A percentile compares a stretch with the other conserved stretches of the same genome.
phyloP scores from a whole-genome alignment of 148 eudicot species.

The Gaultheria prostrata region DNA sequence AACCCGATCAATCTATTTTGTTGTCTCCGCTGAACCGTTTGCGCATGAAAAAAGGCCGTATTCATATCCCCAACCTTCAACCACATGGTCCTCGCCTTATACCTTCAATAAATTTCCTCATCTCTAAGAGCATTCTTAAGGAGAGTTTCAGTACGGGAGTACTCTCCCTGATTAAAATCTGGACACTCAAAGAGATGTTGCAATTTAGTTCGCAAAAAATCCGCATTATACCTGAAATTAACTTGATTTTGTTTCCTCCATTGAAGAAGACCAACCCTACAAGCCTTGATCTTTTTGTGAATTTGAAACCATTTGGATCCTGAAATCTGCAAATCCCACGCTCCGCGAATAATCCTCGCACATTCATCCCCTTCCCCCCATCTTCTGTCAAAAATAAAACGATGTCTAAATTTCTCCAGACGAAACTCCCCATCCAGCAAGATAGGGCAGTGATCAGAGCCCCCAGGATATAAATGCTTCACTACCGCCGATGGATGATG shows the following conservation, averaged over 20 bases:
- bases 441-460: background rate
- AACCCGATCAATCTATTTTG: background rate
- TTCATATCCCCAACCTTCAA: background rate
- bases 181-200: background rate
- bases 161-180: background rate
- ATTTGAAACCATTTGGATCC: background rate
- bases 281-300: no score
- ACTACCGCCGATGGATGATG: background rate
- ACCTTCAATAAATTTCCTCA: background rate
- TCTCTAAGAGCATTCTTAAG: background rate
- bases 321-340: background rate
- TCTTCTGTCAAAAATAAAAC: background rate
- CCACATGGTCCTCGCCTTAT: background rate
- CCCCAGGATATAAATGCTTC: background rate
- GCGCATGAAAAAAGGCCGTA: background rate
- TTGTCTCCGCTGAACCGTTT: background rate
- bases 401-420: no score
- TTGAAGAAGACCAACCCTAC: background rate
- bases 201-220: no score
- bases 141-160: background rate
- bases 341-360: background rate
- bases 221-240: no score
- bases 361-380: background rate
- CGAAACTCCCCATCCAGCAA: background rate
- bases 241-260: background rate